Base-by-base conservation (phyloP, 2,329 filamentous ascomycete genomes). In the Aspergillus carbonarius region DNA sequence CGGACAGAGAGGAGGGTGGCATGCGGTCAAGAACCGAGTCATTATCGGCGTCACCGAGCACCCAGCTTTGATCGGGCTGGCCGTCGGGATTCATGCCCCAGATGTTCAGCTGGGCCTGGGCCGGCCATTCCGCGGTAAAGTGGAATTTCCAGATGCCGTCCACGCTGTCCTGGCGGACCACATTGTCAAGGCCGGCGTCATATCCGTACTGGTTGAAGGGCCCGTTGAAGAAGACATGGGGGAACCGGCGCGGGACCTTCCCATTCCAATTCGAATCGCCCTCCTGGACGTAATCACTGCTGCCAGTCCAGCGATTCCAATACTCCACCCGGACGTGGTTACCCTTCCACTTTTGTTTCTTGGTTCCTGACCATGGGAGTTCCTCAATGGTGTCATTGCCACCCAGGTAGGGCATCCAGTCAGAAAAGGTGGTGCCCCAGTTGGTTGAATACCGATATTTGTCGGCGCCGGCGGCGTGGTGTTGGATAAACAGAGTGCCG, bases 61-160 rank as follows among this genome's bases (percentile, higher is more conserved):
- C 80, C 54, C 77, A 79, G 3, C 81, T 81, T 59, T 84, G 78
- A 69, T 88, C 86, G 0, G 86, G 85, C 63, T 82, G 74, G 23
- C 85, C 84, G 68, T 87, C 81, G 0, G 81, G 80, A 64, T 88
- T 85, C 66, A 88, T 84, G 52, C 86, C 86, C 86, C 86, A 88
- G 8, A 86, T 78, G 63, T 88, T 88, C 57, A 88, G 71, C 66
- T 88, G 85, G 57, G 84, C 81, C 42, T 80, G 72, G 2, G 82
- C 80, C 4, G 86, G 86, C 84, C 85, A 88, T 66, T 88, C 86
- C 3, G 80, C 77, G 79, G 87, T 83, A 60, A 87, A 85, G 61
- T 85, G 79, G 62, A 82, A 83, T 18, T 77, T 73, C 86, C 86
- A 88, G 1, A 74, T 70, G 15, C 78, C 76, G 47, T 83, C 76